Evolutionary conservation across 495 filamentous ascomycete genomes (phyloP).

Genomic region (Glonium stellatum): DNA sequence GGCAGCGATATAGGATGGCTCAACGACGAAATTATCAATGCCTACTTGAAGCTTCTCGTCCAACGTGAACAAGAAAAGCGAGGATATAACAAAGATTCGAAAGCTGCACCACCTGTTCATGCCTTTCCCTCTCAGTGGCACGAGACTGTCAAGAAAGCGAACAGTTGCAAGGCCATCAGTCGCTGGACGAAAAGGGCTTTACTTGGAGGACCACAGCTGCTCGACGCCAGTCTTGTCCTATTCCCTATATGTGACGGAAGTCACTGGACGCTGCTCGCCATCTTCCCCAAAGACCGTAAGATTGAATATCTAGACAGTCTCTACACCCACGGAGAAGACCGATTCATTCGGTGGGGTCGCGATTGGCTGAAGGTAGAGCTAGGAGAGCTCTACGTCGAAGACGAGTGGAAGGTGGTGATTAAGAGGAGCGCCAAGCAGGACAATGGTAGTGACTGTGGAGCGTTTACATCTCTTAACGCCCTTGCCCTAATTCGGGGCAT

Average conservation of each 20-base stretch:
- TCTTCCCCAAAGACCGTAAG: constrained; percentile 54
- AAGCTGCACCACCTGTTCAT: constrained; percentile 52
- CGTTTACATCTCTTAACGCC: constrained; percentile 47
- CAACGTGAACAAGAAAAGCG: constrained; percentile 48
- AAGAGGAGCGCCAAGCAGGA: constrained; percentile 49
- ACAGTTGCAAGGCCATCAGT: constrained; percentile 32
- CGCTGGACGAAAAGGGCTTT: constrained; percentile 52
- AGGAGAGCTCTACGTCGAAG: constrained; percentile 46
- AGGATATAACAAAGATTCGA: constrained; percentile 25
- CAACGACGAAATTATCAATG: constrained; percentile 77
- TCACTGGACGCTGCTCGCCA: constrained; percentile 64
- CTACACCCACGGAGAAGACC: constrained; percentile 25
- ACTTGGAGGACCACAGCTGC: constrained; percentile 46
- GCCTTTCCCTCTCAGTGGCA: constrained; percentile 71
- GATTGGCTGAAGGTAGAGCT: constrained; percentile 56
- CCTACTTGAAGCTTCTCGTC: constrained; percentile 55
- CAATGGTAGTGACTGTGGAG: constrained; percentile 74
- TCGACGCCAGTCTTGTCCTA: constrained; percentile 55
- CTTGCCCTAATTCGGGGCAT: constrained; percentile 24
- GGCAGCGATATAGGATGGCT: constrained; percentile 51
- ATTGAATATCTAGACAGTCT: constrained; percentile 76
- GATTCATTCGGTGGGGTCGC: constrained; percentile 40
- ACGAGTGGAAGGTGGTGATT: constrained; percentile 54
- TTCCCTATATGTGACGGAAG: constrained; percentile 49
- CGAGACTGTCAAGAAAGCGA: constrained; percentile 46